Evolutionary conservation across 768 basidiomycete genomes (phyloP).

Genomic region (Boletellus ananas): DNA sequence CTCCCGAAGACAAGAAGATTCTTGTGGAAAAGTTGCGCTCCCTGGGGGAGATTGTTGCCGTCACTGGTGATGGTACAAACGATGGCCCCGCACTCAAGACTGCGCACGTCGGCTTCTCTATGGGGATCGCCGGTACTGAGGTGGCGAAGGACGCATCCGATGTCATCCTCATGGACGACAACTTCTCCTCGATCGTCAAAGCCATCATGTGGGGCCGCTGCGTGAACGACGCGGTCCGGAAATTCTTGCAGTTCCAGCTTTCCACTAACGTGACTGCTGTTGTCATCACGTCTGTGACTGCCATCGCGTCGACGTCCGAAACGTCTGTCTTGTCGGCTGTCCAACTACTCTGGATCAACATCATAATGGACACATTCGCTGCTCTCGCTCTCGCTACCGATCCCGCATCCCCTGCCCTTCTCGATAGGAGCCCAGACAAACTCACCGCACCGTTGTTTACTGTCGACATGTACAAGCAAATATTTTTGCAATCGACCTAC

Average conservation of each 20-base stretch:
- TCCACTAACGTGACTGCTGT: slow-evolving; percentile 96
- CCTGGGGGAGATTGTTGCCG: slow-evolving; percentile 88
- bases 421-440: slow-evolving; percentile 89
- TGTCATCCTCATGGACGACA: slow-evolving; percentile 97
- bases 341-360: slow-evolving; percentile 97
- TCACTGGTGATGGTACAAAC: slow-evolving; percentile 98
- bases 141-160: slow-evolving; percentile 99
- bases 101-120: slow-evolving; percentile 95
- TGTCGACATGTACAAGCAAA: slow-evolving; percentile 96
- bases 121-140: slow-evolving; percentile 96
- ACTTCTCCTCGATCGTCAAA: slow-evolving; percentile 92
- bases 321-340: slow-evolving; percentile 90
- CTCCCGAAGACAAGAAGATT: slow-evolving; percentile 94
- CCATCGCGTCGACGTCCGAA: slow-evolving; percentile 74
- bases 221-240: slow-evolving; percentile 96
- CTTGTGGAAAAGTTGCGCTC: slow-evolving; percentile 84
- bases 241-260: slow-evolving; percentile 95
- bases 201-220: slow-evolving; percentile 99
- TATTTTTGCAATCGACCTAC: slow-evolving; percentile 82
- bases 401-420: slow-evolving; percentile 74
- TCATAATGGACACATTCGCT: slow-evolving; percentile 99
- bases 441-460: slow-evolving; percentile 87
- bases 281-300: slow-evolving; percentile 86
- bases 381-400: slow-evolving; percentile 97
- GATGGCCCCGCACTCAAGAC: slow-evolving; percentile 96